These are phyloP conservation scores for Gryganskiella cystojenkinii DNA, from an alignment of 192 early-diverging fungal genomes.

Conservation along the genomic window DNA sequence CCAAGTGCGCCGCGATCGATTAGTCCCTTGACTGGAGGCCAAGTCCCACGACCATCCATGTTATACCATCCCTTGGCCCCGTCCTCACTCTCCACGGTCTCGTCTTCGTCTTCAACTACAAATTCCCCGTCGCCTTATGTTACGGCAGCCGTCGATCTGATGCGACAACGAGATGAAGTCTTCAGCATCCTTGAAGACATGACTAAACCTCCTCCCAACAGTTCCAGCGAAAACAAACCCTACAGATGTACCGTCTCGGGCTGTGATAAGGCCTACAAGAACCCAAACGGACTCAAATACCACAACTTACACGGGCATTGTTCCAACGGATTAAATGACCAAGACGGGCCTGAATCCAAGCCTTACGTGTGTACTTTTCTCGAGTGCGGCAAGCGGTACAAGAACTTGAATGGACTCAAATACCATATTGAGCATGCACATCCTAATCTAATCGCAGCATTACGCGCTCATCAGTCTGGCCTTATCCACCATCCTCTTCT, in stretches of 20 bases:
- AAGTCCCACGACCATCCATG: no score
- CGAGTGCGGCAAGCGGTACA: conserved; percentile 76
- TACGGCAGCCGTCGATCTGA: conserved; percentile 11
- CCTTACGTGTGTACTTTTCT: conserved; percentile 81
- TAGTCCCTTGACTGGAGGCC: no score
- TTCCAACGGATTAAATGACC: conserved; percentile 52
- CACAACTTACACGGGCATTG: conserved; percentile 97
- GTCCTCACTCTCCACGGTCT: neutral
- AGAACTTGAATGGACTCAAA: conserved; percentile 83
- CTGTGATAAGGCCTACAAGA: conserved; percentile 98
- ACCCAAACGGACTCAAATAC: conserved; percentile 98
- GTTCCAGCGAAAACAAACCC: conserved; percentile 71
- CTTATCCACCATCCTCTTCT: conserved; percentile 22
- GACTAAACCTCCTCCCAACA: conserved; percentile 5
- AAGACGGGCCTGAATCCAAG: conserved; percentile 64
- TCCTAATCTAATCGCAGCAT: conserved; percentile 41
- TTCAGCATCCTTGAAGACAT: conserved; percentile 34
- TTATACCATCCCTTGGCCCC: no score
- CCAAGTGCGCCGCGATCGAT: no score
- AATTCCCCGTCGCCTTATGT: conserved; percentile 3
- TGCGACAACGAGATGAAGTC: conserved; percentile 32
- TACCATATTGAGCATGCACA: conserved; percentile 88
- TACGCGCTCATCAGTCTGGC: conserved; percentile 37
- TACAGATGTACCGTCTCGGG: conserved; percentile 89
- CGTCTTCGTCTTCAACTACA: neutral